Base-by-base conservation (phyloP, 1,284 basidiomycete species). In the Inonotus hispidus region DNA sequence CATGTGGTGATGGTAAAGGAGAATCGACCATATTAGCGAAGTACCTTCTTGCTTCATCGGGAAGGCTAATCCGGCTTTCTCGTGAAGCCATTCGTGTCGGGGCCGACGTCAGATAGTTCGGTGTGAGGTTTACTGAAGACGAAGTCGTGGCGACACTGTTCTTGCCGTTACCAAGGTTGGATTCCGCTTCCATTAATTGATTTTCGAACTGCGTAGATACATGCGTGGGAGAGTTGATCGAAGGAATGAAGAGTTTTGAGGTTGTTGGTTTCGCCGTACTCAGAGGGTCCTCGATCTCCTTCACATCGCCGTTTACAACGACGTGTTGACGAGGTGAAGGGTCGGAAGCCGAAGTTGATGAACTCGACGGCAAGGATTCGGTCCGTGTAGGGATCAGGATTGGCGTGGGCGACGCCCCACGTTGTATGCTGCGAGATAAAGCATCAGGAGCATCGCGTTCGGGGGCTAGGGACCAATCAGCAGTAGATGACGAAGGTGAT, bases 31-130 rank as follows among this genome's bases (percentile, higher is more conserved):
- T 84, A 64, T 79, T 82, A 39, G 82, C 78, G 60, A 89, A 86
- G 68, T 88, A 90, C 49, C 80, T 81, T 64, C 77, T 82, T 16
- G 87, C 84, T 70, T 91, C 90, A 61, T 90, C 88, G 1, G 89
- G 86, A 37, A 90, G 75, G 38, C 84, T 83, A 56, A 87, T 81
- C 37, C 81, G 79, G 13, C 86, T 90, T 54, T 87, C 85, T 60
- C 80, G 76, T 14, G 76, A 76, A 1, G 66, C 62, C 38, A 69
- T 71, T 10, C 70, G 67, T 52, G 69, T 25, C 4, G 46, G 38
- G 14, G 21, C 43, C 2, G 59, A 35, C 16, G 54, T 39, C 41
- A 61, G 37, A 47, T 58, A 60, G 37, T 57, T 64, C 16, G 63
- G 59, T n/a, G 59, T 37, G 7, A 64, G 35, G 54, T 29, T 55